Percentiles rank a stretch among this genome's conserved stretches.
phyloP scores from a whole-genome alignment of 495 filamentous ascomycete species.

The Venustampulla echinocandica region DNA sequence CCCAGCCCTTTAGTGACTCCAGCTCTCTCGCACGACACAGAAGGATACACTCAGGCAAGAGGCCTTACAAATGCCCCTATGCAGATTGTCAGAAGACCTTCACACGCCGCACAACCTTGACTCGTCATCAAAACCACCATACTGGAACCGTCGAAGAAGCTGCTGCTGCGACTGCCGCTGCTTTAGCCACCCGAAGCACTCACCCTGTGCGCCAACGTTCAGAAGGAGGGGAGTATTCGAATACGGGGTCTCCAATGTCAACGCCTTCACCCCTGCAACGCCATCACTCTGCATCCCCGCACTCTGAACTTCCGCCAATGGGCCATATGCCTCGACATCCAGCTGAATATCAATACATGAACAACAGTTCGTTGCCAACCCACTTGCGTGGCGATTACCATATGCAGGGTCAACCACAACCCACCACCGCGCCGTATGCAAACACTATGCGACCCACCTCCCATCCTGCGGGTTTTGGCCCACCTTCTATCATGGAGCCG shows the following conservation, averaged over 20 bases:
- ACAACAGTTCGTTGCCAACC: slow-evolving; percentile 63
- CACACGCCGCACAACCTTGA: slow-evolving; percentile 88
- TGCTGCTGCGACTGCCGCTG: slow-evolving; percentile 77
- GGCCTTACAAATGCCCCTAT: slow-evolving; percentile 96
- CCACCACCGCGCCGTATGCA: slow-evolving; percentile 56
- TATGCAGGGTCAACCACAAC: slow-evolving; percentile 37
- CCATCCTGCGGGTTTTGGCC: slow-evolving; percentile 70
- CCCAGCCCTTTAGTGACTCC: slow-evolving; percentile 97
- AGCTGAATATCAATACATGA: slow-evolving; percentile 57
- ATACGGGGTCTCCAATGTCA: slow-evolving; percentile 70
- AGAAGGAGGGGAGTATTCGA: slow-evolving; percentile 71
- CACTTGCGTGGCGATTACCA: slow-evolving; percentile 75
- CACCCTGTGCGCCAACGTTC: slow-evolving; percentile 51
- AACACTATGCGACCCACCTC: slow-evolving; percentile 53
- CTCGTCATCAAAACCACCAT: slow-evolving; percentile 92
- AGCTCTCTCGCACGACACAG: slow-evolving; percentile 91
- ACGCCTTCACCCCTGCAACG: slow-evolving; percentile 81
- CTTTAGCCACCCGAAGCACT: slow-evolving; percentile 55
- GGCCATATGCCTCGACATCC: slow-evolving; percentile 62
- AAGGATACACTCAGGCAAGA: slow-evolving; percentile 89
- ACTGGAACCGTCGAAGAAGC: slow-evolving; percentile 93
- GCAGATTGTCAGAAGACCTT: slow-evolving; percentile 98
- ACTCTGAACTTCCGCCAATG: slow-evolving; percentile 64
- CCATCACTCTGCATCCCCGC: slow-evolving; percentile 69
- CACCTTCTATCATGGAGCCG: slow-evolving; percentile 82